These are phyloP conservation scores for Ceraceosorus guamensis DNA, from an alignment of 1,284 basidiomycete genomes.

Conservation along the genomic window DNA sequence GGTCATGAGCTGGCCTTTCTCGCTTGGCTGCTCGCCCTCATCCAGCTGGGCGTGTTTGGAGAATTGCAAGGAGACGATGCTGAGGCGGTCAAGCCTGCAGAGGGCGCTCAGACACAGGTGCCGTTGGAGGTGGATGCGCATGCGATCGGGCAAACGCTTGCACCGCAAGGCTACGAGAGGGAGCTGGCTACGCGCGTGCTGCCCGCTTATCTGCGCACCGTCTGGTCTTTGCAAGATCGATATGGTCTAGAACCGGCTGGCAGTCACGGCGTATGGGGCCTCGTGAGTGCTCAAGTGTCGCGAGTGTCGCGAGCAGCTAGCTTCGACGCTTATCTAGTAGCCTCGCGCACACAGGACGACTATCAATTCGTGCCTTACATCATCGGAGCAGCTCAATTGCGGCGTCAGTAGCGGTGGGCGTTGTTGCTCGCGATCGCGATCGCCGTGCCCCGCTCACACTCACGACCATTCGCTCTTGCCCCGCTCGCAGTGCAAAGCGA, in stretches of 20 bases:
- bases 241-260: slow-evolving; percentile 93
- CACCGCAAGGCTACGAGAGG: slow-evolving; percentile 15
- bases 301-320: neutral
- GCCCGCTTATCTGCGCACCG: slow-evolving; percentile 69
- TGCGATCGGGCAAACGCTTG: neutral
- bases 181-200: slow-evolving; percentile 56
- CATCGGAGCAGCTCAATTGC: slow-evolving; percentile 81
- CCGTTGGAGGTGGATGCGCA: neutral
- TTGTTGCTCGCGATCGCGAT: too few species aligned
- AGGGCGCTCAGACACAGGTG: neutral
- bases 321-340: neutral
- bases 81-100: neutral
- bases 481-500: neutral
- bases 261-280: slow-evolving; percentile 94
- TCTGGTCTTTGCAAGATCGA: slow-evolving; percentile 77
- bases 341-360: slow-evolving; percentile 56
- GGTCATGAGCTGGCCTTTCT: slow-evolving; percentile 66
- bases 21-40: slow-evolving; percentile 36
- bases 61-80: neutral
- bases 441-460: too few species aligned
- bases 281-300: slow-evolving; percentile 48
- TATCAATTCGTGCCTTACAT: slow-evolving; percentile 84
- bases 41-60: slow-evolving; percentile 26
- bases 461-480: too few species aligned
- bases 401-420: slow-evolving; percentile 34